These are phyloP conservation scores for Leonotis leonurus DNA, from an alignment of 257 asterid species.

Conservation along the genomic window DNA sequence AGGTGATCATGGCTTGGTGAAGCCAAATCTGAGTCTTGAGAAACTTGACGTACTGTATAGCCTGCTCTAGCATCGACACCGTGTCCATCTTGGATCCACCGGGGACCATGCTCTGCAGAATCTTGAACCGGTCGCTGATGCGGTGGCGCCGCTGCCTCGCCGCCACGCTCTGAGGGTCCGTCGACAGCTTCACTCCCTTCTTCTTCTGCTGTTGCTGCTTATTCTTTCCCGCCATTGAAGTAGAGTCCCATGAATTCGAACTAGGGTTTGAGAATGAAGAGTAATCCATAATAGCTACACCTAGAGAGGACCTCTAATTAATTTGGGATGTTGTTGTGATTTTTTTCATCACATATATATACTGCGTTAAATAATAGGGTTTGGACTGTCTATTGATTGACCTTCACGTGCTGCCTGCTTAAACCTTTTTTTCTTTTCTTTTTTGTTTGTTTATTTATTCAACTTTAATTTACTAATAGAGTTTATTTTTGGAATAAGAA, in stretches of 20 bases:
- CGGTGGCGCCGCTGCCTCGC: constrained; percentile 79
- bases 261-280: constrained; percentile 20
- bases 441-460: no score
- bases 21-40: constrained; percentile 73
- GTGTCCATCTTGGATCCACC: constrained; percentile 80
- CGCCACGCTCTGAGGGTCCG: constrained; percentile 82
- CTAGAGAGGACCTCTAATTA: no score
- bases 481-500: no score
- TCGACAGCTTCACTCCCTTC: constrained; percentile 45
- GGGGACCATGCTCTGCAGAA: constrained; percentile 64
- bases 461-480: no score
- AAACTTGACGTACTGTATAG: constrained; percentile 69
- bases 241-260: constrained; percentile 13
- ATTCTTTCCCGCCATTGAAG: not conserved
- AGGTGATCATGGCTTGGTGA: constrained; percentile 47
- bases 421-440: no score
- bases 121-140: constrained; percentile 78
- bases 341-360: not conserved
- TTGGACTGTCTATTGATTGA: not conserved
- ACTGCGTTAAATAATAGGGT: not conserved
- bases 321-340: no score
- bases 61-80: constrained; percentile 76
- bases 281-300: constrained; percentile 13
- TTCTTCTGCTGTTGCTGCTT: constrained; percentile 14
- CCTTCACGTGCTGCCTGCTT: not conserved